These are phyloP conservation scores for Berberis vulgaris DNA, from an alignment of 164 flowering plant genomes.

Conservation along the genomic window DNA sequence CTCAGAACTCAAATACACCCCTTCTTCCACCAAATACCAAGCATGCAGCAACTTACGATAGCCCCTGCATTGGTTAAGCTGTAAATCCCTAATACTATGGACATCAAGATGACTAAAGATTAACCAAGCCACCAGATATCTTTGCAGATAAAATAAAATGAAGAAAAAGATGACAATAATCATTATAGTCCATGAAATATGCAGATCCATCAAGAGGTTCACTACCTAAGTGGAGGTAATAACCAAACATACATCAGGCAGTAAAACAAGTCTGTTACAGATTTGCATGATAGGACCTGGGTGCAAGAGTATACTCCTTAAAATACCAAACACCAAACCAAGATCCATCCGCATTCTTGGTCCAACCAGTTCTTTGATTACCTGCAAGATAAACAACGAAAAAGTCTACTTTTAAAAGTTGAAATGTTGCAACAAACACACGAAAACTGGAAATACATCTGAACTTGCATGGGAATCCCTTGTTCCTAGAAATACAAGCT, in stretches of 20 bases:
- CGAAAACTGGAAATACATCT: constrained; percentile 16
- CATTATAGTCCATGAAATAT: constrained; percentile 7
- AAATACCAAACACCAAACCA: constrained; percentile 20
- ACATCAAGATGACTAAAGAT: constrained; percentile 7
- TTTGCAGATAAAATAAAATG: background rate
- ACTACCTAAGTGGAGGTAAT: constrained; percentile 13
- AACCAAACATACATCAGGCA: constrained; percentile 43
- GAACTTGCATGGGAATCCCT: constrained; percentile 13
- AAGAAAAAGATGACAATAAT: constrained; percentile 2
- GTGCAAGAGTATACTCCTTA: constrained; percentile 19
- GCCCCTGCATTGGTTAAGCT: constrained; percentile 14
- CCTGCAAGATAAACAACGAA: constrained; percentile 52
- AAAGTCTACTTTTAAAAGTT: constrained; percentile 18
- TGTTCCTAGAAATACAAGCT: constrained; percentile 4
- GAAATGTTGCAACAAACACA: constrained; percentile 14
- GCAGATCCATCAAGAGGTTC: constrained; percentile 9
- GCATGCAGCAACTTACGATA: constrained; percentile 12
- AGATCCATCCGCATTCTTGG: constrained; percentile 13
- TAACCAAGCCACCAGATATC: constrained; percentile 7
- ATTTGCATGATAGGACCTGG: constrained; percentile 23
- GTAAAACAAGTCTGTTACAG: constrained; percentile 37
- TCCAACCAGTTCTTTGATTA: constrained; percentile 18
- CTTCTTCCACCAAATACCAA: constrained; percentile 13
- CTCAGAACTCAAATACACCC: constrained; percentile 12
- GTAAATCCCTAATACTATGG: constrained; percentile 16